These are phyloP conservation scores for Naganishia vaughanmartiniae DNA, from an alignment of 768 basidiomycete species.

Conservation along the genomic window DNA sequence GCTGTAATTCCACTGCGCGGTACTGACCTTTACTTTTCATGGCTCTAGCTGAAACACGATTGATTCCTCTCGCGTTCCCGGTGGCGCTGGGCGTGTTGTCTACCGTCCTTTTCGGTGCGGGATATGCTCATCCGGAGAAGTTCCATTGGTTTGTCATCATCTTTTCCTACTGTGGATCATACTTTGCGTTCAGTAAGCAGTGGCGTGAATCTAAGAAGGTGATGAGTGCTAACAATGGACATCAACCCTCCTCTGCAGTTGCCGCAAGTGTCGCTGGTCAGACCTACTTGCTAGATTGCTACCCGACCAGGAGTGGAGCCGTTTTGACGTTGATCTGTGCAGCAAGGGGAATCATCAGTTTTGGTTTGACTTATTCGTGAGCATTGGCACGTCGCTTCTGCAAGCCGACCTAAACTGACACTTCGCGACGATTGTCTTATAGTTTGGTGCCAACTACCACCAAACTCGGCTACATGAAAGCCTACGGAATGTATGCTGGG, in stretches of 20 bases:
- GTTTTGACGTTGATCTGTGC: slow-evolving; percentile 2
- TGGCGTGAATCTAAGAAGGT: not conserved
- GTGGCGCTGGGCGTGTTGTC: slow-evolving; percentile 2
- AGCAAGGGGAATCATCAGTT: slow-evolving; percentile 14
- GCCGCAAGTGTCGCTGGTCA: slow-evolving; percentile 13
- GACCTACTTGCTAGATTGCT: slow-evolving; percentile 11
- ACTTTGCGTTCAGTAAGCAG: slow-evolving; percentile 8
- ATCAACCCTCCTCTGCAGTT: not conserved
- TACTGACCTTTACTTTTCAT: slow-evolving; percentile 1
- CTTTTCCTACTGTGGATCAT: slow-evolving; percentile 9
- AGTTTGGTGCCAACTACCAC: slow-evolving; percentile 17
- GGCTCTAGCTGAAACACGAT: slow-evolving; percentile 5
- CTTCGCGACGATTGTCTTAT: not conserved
- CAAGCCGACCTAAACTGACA: not conserved
- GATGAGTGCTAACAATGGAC: not conserved
- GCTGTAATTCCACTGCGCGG: not conserved
- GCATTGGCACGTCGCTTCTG: not conserved
- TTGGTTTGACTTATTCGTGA: slow-evolving; percentile 7
- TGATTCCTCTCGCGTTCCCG: slow-evolving; percentile 13
- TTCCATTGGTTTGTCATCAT: slow-evolving; percentile 15
- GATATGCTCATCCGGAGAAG: slow-evolving; percentile 5
- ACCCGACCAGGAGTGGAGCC: slow-evolving; percentile 6
- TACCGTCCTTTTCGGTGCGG: slow-evolving; percentile 7
- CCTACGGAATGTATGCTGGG: slow-evolving; percentile 15
- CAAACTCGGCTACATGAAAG: slow-evolving; percentile 15